phyloP scores from a whole-genome alignment of 192 early-diverging fungal species.

The Chytriomyces sp. region DNA sequence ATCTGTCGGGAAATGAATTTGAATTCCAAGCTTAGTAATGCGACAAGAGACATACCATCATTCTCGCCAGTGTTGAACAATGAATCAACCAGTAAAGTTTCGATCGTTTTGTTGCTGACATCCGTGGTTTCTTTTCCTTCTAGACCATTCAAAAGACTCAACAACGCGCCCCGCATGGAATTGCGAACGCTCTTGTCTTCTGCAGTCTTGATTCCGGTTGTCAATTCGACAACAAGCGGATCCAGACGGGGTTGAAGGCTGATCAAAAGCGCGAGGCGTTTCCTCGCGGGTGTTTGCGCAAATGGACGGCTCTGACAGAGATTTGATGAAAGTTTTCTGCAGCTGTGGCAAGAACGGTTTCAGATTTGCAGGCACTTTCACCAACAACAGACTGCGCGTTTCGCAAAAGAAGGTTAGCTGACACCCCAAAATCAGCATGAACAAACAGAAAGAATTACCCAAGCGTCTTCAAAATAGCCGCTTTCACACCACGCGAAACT shows the following conservation, averaged over 20 bases:
- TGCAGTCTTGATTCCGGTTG: too few species aligned
- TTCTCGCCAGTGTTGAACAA: too few species aligned
- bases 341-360: conserved; percentile 98
- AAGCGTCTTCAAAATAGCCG: conserved; percentile 87
- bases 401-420: conserved; percentile 7
- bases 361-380: conserved; percentile 83
- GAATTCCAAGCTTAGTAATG: too few species aligned
- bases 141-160: conserved; percentile 64
- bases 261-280: conserved; percentile 76
- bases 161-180: conserved; percentile 77
- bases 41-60: conserved; percentile 43
- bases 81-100: conserved; percentile 63
- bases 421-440: conserved; percentile 25
- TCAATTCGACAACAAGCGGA: conserved; percentile 76
- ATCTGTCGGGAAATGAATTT: too few species aligned
- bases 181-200: conserved; percentile 62
- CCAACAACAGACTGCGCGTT: conserved; percentile 73
- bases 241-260: conserved; percentile 76
- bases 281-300: conserved; percentile 81
- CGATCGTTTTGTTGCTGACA: conserved; percentile 63
- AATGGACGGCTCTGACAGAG: conserved; percentile 71
- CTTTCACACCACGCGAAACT: conserved; percentile 88
- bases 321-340: conserved; percentile 95
- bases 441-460: conserved; percentile 50
- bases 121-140: conserved; percentile 64